These are phyloP conservation scores for Globisporangium abappressorium DNA, from an alignment of 352 stramenopile species.

Conservation along the genomic window DNA sequence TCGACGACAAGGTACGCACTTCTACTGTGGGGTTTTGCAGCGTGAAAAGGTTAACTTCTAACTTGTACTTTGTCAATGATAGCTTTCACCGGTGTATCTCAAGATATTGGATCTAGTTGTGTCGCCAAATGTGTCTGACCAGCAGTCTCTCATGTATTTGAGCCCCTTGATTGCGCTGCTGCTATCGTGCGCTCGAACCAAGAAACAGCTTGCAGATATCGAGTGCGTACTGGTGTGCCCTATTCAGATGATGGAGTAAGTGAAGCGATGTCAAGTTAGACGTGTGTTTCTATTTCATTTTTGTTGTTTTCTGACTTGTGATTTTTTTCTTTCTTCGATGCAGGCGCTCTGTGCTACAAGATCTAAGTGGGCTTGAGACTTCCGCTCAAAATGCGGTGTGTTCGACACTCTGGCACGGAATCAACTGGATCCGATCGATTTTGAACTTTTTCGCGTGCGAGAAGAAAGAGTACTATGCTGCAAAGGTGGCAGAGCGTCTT, in stretches of 20 bases:
- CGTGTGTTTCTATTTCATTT: background rate
- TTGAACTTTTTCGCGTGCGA: conserved; percentile 53
- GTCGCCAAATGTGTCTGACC: conserved; percentile 33
- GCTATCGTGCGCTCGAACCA: conserved; percentile 37
- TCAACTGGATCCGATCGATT: conserved; percentile 66
- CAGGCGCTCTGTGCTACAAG: conserved; percentile 41
- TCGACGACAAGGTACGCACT: conserved; percentile 29
- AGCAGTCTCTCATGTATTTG: conserved; percentile 48
- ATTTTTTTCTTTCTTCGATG: background rate
- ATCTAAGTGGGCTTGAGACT: conserved; percentile 35
- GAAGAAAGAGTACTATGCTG: conserved; percentile 25
- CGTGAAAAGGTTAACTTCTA: conserved; percentile 3
- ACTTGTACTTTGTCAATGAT: background rate
- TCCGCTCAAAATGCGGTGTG: conserved; percentile 41
- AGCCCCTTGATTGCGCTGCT: conserved; percentile 35
- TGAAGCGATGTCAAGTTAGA: conserved; percentile 9
- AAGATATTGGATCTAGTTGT: conserved; percentile 46
- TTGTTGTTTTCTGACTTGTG: background rate
- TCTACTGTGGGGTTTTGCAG: background rate
- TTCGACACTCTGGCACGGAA: conserved; percentile 43
- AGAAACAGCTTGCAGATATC: conserved; percentile 28
- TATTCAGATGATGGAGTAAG: conserved; percentile 60
- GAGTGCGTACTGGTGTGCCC: conserved; percentile 53
- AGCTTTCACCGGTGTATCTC: conserved; percentile 40
- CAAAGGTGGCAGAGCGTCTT: conserved; percentile 40